Percentiles rank a stretch among this genome's conserved stretches.
These are phyloP conservation scores for Bacidia rubella DNA, from an alignment of 495 filamentous ascomycete genomes.

Conservation along the genomic window DNA sequence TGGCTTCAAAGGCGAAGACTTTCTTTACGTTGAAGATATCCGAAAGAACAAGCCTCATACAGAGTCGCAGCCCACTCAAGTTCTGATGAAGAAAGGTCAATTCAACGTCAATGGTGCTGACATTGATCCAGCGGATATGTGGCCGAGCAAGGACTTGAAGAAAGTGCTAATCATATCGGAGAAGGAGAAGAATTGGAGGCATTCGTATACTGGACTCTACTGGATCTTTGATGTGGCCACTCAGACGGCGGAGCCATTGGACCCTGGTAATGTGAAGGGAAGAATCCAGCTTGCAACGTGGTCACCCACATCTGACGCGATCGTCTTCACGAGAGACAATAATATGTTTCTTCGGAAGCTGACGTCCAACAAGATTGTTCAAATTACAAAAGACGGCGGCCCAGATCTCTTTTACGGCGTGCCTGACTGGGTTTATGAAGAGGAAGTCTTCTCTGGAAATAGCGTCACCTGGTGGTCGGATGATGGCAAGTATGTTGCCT, in stretches of 20 bases:
- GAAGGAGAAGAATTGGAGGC: constrained; percentile 63
- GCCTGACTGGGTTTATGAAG: constrained; percentile 99
- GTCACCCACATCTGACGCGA: constrained; percentile 74
- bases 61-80: constrained; percentile 36
- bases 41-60: constrained; percentile 37
- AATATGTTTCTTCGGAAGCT: constrained; percentile 75
- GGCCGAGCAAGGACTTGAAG: constrained; percentile 70
- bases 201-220: constrained; percentile 73
- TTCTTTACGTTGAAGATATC: constrained; percentile 79
- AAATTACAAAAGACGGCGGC: constrained; percentile 79
- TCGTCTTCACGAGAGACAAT: constrained; percentile 77
- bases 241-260: constrained; percentile 64
- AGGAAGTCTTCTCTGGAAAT: constrained; percentile 74
- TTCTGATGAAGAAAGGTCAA: constrained; percentile 55
- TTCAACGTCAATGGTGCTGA: constrained; percentile 44
- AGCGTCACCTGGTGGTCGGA: constrained; percentile 89
- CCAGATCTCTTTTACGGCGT: constrained; percentile 83
- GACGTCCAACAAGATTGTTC: constrained; percentile 40
- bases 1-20: constrained; percentile 44
- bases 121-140: constrained; percentile 42
- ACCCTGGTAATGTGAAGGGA: constrained; percentile 50
- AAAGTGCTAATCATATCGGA: constrained; percentile 71
- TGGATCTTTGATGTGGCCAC: constrained; percentile 89
- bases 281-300: constrained; percentile 76
- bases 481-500: constrained; percentile 78